Evolutionary conservation across 2,329 filamentous ascomycete genomes (phyloP).

Genomic region (Knufia petricola): DNA sequence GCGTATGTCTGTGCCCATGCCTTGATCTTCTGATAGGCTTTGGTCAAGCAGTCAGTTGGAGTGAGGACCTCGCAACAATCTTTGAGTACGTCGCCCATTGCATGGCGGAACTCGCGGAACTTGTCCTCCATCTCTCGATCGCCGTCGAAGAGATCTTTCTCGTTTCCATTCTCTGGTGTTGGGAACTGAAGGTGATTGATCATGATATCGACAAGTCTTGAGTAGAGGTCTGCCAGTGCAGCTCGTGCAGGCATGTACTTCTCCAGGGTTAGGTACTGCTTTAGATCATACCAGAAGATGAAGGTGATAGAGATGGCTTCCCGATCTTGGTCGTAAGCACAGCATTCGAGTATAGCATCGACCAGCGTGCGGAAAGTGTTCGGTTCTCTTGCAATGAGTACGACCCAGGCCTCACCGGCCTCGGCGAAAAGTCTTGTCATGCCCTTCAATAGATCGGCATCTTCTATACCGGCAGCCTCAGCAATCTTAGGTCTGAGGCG

Average conservation of each 20-base stretch:
- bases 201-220: constrained; percentile 84
- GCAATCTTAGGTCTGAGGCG: constrained; percentile 66
- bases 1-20: constrained; percentile 79
- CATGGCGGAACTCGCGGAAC: constrained; percentile 90
- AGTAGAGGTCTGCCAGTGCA: constrained; percentile 70
- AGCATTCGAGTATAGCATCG: constrained; percentile 85
- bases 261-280: constrained; percentile 88
- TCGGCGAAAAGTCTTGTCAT: constrained; percentile 86
- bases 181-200: constrained; percentile 86
- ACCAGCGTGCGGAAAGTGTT: constrained; percentile 73
- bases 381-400: constrained; percentile 79
- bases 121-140: constrained; percentile 94
- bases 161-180: constrained; percentile 59
- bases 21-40: constrained; percentile 78
- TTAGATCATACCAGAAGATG: constrained; percentile 95
- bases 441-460: constrained; percentile 75
- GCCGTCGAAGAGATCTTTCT: constrained; percentile 83
- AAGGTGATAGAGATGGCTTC: constrained; percentile 93
- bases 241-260: constrained; percentile 75
- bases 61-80: constrained; percentile 95
- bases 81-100: constrained; percentile 96
- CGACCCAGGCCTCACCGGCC: constrained; percentile 87
- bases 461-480: constrained; percentile 66
- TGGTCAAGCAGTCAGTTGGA: constrained; percentile 78
- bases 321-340: constrained; percentile 72